Evolutionary conservation across 305 asterid genomes (phyloP).

Genomic region (Andrographis paniculata): DNA sequence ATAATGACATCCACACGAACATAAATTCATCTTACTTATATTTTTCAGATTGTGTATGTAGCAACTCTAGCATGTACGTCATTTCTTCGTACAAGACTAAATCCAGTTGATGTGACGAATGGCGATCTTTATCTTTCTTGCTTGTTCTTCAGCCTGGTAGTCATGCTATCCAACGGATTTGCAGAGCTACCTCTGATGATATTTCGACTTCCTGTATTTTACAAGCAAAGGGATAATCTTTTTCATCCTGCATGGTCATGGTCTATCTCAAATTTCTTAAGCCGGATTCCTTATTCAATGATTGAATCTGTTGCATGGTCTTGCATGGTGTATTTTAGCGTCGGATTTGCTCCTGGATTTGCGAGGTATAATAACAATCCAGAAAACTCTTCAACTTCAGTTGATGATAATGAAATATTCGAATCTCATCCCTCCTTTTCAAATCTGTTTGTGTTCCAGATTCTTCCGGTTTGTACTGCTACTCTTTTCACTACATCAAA

Average conservation of each 20-base stretch:
- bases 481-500: conserved; percentile 73
- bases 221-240: conserved; percentile 83
- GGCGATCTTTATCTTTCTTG: conserved; percentile 67
- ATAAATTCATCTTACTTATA: background rate
- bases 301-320: conserved; percentile 81
- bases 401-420: background rate
- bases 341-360: conserved; percentile 69
- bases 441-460: conserved; percentile 30
- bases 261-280: conserved; percentile 65
- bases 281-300: conserved; percentile 74
- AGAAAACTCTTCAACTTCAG: conserved; percentile 12
- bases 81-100: too few species aligned
- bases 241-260: conserved; percentile 93
- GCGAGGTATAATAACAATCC: conserved; percentile 63
- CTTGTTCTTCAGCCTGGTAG: conserved; percentile 65
- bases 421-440: conserved; percentile 8
- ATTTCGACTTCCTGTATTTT: conserved; percentile 82
- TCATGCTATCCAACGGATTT: conserved; percentile 91
- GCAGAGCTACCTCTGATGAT: conserved; percentile 76
- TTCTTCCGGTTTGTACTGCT: conserved; percentile 56
- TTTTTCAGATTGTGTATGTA: conserved; percentile 66
- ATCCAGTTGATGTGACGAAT: conserved; percentile 39
- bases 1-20: too few species aligned
- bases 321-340: conserved; percentile 57
- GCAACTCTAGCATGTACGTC: conserved; percentile 68